Evolutionary conservation across 441 rosid species (phyloP), one percentile per base, ranked within the genome.

Genomic region (Eruca vesicaria): DNA sequence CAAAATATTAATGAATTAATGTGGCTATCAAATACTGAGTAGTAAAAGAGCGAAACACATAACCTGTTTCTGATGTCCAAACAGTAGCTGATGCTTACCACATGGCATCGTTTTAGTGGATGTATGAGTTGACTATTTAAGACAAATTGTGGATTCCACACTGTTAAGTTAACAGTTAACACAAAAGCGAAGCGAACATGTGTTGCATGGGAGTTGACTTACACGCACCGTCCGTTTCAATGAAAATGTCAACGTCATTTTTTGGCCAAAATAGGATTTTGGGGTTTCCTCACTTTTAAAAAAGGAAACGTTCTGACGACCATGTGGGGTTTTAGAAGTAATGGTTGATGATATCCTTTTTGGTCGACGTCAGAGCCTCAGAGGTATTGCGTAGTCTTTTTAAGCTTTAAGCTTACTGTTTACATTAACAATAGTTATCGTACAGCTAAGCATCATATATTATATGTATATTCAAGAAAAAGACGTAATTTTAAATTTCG

Each of bases 111-210:
- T 36, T 15, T 23, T 38, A 78, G 18, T 72, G 74, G 81, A 68
- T n/a, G 15, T 67, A 67, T 3, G 12, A 68, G 78, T 78, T 78
- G 81, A 78, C 81, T 15, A 67, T 64, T 9, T 64, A 15, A 53
- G 74, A 36, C 74, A 66, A 18, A 52, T 36, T 66, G 77, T 77
- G 80, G 70, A 72, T 78, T 78, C 70, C 70, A 41, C 36, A 66
- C 69, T 72, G 60, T 52, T 77, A 71, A 72, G 73, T 67, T 78
- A 78, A 72, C 73, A 61, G 81, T 78, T 61, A 16, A 20, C 77
- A 72, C 57, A 78, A 14, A 78, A 78, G 31, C 32, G 69, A 78
- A 66, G 77, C 77, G 48, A 78, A 15, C 81, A 67, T 66, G 77
- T 57, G 77, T 73, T 72, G 70, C 77, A 78, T 62, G 66, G 66